Base-by-base conservation (phyloP, 2,329 filamentous ascomycete species). In the Pseudogymnoascus sp. region DNA sequence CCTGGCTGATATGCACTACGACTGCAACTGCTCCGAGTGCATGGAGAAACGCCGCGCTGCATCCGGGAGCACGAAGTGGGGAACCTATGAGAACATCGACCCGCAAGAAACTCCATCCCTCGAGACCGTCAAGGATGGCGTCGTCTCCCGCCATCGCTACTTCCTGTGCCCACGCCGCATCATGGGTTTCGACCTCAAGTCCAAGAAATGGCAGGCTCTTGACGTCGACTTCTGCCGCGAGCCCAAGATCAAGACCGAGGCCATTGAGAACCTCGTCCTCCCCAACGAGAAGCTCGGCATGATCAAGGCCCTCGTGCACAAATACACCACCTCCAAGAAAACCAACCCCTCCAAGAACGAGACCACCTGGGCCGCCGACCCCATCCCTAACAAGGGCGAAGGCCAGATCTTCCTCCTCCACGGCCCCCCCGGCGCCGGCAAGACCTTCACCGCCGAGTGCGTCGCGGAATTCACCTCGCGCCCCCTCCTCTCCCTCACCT, bases 401-500 rank as follows among this genome's bases (percentile, higher is more conserved):
- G 66, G 66, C 4, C 33, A 64, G 16, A 61, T 68, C 1, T 61
- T 68, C 31, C 56, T 68, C 3, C 62, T 67, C 3, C 66, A 68
- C 40, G 65, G 66, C 0, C 60, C 40, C 16, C 66, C 66, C 5
- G 65, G 66, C 3, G 62, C 63, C 14, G 65, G 65, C 3, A 68
- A 67, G 26, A 69, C 67, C 14, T 61, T 66, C 50, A 56, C 65
- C 7, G 63, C 65, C 41, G 69, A 70, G 62, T 70, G 65, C 35
- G 65, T 70, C 6, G 69, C 71, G 3, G 71, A 72, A 41, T 66
- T 65, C 26, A 69, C 66, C 8, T 62, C 63, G 8, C 59, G 67
- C 14, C 69, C 71, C 1, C 63, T 73, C 1, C 53, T 71, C 2
- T 62, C 62, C 19, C 56, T 73, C 72, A 78, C 79, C 43, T 78